Percentiles rank a stretch among this genome's conserved stretches.
Evolutionary conservation across 2,329 filamentous ascomycete species (phyloP).

Genomic region (Microcyclosporella mali): DNA sequence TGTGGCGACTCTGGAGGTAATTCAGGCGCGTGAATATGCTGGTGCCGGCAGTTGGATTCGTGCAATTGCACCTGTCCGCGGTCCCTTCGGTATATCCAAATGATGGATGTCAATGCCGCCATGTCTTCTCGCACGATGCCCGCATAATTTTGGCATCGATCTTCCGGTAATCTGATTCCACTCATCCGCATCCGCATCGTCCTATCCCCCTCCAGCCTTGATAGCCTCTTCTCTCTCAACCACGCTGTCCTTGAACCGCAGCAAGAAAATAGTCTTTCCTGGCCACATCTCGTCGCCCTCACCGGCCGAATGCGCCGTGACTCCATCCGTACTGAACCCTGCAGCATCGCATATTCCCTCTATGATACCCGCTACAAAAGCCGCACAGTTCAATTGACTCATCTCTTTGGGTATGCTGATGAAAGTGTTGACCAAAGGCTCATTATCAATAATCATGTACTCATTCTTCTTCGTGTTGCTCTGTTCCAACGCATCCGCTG

Average conservation of each 20-base stretch:
- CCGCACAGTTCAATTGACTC: constrained; percentile 92
- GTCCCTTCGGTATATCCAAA: constrained; percentile 15
- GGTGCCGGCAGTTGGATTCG: constrained; percentile 13
- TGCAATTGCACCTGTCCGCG: constrained; percentile 7
- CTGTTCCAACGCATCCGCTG: constrained; percentile 89
- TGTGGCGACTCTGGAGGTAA: neutral
- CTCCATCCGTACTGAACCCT: constrained; percentile 73
- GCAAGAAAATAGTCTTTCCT: constrained; percentile 87
- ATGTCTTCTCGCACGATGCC: neutral
- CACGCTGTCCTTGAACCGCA: constrained; percentile 87
- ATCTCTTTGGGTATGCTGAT: constrained; percentile 91
- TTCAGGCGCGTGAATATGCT: neutral
- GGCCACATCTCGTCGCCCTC: constrained; percentile 72
- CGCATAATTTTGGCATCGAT: too few species aligned
- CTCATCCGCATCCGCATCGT: neutral
- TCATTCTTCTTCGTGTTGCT: constrained; percentile 79
- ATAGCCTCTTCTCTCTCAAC: constrained; percentile 72
- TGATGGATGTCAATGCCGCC: neutral
- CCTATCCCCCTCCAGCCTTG: constrained; percentile 28
- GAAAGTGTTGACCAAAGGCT: constrained; percentile 90
- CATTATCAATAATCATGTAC: constrained; percentile 99
- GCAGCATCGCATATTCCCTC: constrained; percentile 94
- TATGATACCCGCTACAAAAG: constrained; percentile 88
- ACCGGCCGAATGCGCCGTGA: constrained; percentile 72
- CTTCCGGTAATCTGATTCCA: too few species aligned